Conservation (phyloP, 306 rosid species). For the Crotalaria pallida region DNA sequence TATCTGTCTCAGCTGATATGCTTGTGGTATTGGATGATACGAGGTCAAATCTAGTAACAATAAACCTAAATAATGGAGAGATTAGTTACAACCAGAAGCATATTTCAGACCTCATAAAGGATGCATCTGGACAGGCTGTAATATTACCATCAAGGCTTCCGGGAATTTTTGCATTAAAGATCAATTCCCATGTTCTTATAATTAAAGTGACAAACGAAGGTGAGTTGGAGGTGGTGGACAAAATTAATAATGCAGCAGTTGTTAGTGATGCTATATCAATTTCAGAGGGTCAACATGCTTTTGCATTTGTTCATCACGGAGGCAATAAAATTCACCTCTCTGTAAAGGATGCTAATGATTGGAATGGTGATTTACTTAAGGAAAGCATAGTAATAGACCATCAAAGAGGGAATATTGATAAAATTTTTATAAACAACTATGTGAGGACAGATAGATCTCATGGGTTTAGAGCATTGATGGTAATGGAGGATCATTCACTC, state of each 20-base stretch:
- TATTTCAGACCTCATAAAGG: slow-evolving; percentile 49
- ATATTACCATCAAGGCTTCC: slow-evolving; percentile 69
- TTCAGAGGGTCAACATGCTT: slow-evolving; percentile 67
- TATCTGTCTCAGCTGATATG: slow-evolving; percentile 54
- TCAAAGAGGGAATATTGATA: slow-evolving; percentile 67
- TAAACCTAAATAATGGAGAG: slow-evolving; percentile 58
- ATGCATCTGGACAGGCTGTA: slow-evolving; percentile 45
- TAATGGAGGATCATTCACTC: slow-evolving; percentile 95
- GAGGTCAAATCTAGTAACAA: slow-evolving; percentile 54
- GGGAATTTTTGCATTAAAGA: slow-evolving; percentile 59
- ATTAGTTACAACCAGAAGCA: slow-evolving; percentile 45
- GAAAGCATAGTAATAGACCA: slow-evolving; percentile 65
- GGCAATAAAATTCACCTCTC: slow-evolving; percentile 52
- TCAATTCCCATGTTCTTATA: slow-evolving; percentile 38
- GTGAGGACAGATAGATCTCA: slow-evolving; percentile 78
- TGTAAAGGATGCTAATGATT: slow-evolving; percentile 59
- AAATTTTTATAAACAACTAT: slow-evolving; percentile 75
- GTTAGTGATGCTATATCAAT: slow-evolving; percentile 68
- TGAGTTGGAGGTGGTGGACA: slow-evolving; percentile 61
- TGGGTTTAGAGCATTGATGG: slow-evolving; percentile 91
- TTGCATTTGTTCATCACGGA: slow-evolving; percentile 66
- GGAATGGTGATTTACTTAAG: slow-evolving; percentile 62
- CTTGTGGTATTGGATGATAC: slow-evolving; percentile 65
- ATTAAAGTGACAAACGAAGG: slow-evolving; percentile 61
- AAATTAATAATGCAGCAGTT: slow-evolving; percentile 47